A percentile compares a stretch with the other conserved stretches of the same genome.
Conservation (phyloP, 768 basidiomycete species). For the Calocybe indica region DNA sequence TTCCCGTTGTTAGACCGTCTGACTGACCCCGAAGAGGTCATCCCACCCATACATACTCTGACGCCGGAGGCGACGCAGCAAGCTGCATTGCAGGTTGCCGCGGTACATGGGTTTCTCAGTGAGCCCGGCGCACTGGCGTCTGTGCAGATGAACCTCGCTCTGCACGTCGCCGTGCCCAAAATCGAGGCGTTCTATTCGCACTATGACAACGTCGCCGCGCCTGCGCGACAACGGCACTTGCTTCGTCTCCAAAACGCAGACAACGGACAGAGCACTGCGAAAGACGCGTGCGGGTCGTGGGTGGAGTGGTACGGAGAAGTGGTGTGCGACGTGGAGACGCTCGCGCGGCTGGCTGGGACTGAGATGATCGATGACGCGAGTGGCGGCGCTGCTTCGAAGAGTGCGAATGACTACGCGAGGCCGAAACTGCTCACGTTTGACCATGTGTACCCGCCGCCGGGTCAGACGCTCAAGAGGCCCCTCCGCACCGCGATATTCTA, state of each 20-base stretch:
- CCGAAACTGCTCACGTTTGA: constrained; percentile 70
- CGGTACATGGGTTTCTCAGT: constrained; percentile 39
- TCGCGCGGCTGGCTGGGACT: constrained; percentile 45
- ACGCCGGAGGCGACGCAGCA: constrained; percentile 50
- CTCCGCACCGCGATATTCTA: constrained; percentile 73
- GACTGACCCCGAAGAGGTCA: constrained; percentile 41
- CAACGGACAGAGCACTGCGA: constrained; percentile 22
- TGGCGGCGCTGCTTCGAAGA: constrained; percentile 8
- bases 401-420: constrained; percentile 22
- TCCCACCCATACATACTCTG: constrained; percentile 20
- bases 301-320: constrained; percentile 79
- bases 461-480: constrained; percentile 38
- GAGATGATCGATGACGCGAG: constrained; percentile 41
- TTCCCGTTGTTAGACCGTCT: constrained; percentile 71
- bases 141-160: constrained; percentile 66
- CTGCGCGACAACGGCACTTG: too few species aligned
- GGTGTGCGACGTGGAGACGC: constrained; percentile 60
- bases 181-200: constrained; percentile 81
- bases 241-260: constrained; percentile 6
- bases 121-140: constrained; percentile 45
- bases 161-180: constrained; percentile 75
- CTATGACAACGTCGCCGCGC: constrained; percentile 30
- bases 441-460: constrained; percentile 56
- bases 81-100: constrained; percentile 45
- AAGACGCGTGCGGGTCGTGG: constrained; percentile 59